phyloP scores from a whole-genome alignment of 2,329 filamentous ascomycete genomes.

The Cryphonectria radicalis region DNA sequence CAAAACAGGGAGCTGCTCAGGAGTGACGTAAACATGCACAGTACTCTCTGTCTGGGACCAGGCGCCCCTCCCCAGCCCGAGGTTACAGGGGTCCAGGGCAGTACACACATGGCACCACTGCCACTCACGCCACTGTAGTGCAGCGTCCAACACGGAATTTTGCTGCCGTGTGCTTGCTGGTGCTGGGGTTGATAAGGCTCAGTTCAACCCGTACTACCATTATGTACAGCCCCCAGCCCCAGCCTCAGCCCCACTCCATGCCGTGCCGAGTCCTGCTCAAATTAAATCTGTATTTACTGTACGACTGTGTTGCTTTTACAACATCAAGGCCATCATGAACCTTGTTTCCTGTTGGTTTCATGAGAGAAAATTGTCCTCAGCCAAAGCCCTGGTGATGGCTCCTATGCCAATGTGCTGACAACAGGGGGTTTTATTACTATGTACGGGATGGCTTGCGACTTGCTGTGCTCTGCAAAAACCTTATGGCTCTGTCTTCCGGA shows the following conservation, averaged over 20 bases:
- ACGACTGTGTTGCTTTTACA: not conserved
- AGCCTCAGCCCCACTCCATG: not conserved
- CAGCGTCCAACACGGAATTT: not conserved
- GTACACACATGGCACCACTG: not conserved
- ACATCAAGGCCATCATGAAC: not conserved
- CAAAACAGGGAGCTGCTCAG: constrained; percentile 11
- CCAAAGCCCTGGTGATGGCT: not conserved
- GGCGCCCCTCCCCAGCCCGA: not conserved
- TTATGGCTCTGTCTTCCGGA: constrained; percentile 1
- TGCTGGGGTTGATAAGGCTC: not conserved
- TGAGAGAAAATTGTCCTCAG: not conserved
- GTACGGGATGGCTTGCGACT: not conserved
- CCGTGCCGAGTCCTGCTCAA: not conserved
- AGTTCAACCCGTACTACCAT: not conserved
- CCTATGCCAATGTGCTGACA: not conserved
- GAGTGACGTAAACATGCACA: constrained; percentile 3
- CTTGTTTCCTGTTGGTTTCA: not conserved
- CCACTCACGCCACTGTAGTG: not conserved
- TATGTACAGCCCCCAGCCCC: not conserved
- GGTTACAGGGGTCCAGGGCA: not conserved
- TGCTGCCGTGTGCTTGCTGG: not conserved
- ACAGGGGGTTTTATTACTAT: no score
- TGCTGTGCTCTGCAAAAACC: not conserved
- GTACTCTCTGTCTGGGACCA: not conserved
- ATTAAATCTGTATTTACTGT: not conserved